Evolutionary conservation across 164 flowering plant genomes (phyloP).

Genomic region (Aristolochia californica): DNA sequence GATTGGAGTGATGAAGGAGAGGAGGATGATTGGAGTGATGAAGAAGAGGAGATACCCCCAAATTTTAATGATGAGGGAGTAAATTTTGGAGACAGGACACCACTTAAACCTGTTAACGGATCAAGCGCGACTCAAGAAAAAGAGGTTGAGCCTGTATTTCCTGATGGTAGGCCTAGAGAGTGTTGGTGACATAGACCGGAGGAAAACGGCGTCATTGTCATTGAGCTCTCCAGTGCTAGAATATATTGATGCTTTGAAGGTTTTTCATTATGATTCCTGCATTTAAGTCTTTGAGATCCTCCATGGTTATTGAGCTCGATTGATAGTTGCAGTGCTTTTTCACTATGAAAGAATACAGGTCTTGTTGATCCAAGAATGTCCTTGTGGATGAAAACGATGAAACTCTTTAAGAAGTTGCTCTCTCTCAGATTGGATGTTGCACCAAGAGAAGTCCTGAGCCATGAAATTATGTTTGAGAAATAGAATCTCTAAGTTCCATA

Average conservation of each 20-base stretch:
- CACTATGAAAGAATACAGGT: too few relatives aligned
- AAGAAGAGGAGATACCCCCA: constrained; percentile 68
- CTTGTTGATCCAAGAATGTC: too few relatives aligned
- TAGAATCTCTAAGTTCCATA: too few relatives aligned
- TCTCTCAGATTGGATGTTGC: too few relatives aligned
- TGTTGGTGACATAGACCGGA: constrained; percentile 46
- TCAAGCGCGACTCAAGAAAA: constrained; percentile 22
- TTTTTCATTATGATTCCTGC: not conserved
- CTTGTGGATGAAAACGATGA: too few relatives aligned
- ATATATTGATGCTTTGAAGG: not conserved
- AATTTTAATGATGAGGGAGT: constrained; percentile 54
- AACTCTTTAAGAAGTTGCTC: too few relatives aligned
- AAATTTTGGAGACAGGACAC: constrained; percentile 22
- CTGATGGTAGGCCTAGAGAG: constrained; percentile 88
- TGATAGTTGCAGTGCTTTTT: too few relatives aligned
- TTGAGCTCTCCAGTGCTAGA: not conserved
- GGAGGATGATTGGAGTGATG: constrained; percentile 46
- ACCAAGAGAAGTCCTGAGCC: too few relatives aligned
- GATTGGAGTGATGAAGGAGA: constrained; percentile 52
- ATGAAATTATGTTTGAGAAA: too few relatives aligned
- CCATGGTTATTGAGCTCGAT: too few relatives aligned
- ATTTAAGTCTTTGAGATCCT: not conserved
- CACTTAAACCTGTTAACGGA: constrained; percentile 15
- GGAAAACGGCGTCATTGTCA: not conserved
- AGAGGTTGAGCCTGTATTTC: constrained; percentile 37